These are phyloP conservation scores for Claviceps spartinae DNA, from an alignment of 2,329 filamentous ascomycete genomes.

Conservation along the genomic window DNA sequence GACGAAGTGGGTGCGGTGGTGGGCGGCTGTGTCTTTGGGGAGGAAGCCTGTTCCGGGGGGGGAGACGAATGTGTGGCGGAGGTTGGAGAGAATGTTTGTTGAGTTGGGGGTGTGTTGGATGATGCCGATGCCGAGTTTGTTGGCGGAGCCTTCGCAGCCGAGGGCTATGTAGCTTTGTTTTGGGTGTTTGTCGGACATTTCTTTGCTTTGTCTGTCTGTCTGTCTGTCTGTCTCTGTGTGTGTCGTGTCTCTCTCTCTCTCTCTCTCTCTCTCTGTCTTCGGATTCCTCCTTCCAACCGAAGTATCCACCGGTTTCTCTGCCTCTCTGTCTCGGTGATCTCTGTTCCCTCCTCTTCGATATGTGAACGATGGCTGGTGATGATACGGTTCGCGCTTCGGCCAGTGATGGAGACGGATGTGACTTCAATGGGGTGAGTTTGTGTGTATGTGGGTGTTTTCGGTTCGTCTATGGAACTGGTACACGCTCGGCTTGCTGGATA, in stretches of 20 bases:
- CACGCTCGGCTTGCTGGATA: background rate
- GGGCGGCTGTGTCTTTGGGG: conserved; percentile 86
- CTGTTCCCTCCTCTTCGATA: too few species aligned
- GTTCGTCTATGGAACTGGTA: background rate
- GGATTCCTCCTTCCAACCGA: background rate
- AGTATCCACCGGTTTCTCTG: too few species aligned
- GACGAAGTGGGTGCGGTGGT: conserved; percentile 80
- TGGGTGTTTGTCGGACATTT: background rate
- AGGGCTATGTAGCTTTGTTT: conserved; percentile 35
- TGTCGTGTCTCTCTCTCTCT: background rate
- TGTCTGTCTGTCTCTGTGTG: background rate
- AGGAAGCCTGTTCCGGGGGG: conserved; percentile 90
- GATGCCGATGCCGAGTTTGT: conserved; percentile 90
- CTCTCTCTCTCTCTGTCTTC: background rate
- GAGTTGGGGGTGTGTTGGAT: conserved; percentile 58
- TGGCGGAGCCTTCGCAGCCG: conserved; percentile 79
- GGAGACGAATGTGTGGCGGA: conserved; percentile 85
- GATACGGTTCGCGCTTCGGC: background rate
- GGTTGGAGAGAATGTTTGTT: conserved; percentile 69
- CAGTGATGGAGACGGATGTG: background rate
- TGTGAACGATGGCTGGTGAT: too few species aligned
- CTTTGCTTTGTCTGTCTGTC: too few species aligned
- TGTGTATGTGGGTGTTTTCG: background rate
- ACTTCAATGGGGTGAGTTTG: background rate
- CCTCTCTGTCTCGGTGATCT: too few species aligned